Conservation (phyloP, 306 rosid genomes). For the Prunus mira region DNA sequence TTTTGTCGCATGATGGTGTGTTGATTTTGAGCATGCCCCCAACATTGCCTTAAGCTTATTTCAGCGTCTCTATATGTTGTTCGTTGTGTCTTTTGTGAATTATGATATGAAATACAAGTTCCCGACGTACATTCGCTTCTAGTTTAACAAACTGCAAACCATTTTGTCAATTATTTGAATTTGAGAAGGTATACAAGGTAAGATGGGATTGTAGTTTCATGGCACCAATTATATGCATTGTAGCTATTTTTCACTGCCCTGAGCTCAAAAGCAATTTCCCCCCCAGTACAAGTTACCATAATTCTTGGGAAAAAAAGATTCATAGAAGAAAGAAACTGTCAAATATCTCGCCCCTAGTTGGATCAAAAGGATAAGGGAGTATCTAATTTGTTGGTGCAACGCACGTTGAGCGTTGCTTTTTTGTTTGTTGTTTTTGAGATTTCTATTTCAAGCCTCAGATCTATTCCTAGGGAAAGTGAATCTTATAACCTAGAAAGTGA, state of each 20-base stretch:
- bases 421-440: not conserved
- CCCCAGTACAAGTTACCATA: not conserved
- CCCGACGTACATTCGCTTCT: not conserved
- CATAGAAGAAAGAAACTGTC: not conserved
- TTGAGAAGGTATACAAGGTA: not conserved
- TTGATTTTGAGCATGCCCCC: not conserved
- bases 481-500: conserved; percentile 15
- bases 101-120: not conserved
- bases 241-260: not conserved
- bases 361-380: conserved; percentile 17
- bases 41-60: conserved; percentile 11
- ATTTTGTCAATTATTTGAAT: conserved; percentile 2
- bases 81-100: conserved; percentile 9
- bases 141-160: not conserved
- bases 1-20: not conserved
- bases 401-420: conserved; percentile 9
- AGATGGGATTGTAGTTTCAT: not conserved
- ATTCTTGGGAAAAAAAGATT: not conserved
- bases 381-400: conserved; percentile 6
- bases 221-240: not conserved
- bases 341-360: not conserved
- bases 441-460: not conserved
- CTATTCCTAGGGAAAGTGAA: conserved; percentile 8
- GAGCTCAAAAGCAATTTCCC: not conserved
- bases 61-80: not conserved